phyloP scores from a whole-genome alignment of 352 stramenopile genomes.

The Aphanomyces cochlioides region DNA sequence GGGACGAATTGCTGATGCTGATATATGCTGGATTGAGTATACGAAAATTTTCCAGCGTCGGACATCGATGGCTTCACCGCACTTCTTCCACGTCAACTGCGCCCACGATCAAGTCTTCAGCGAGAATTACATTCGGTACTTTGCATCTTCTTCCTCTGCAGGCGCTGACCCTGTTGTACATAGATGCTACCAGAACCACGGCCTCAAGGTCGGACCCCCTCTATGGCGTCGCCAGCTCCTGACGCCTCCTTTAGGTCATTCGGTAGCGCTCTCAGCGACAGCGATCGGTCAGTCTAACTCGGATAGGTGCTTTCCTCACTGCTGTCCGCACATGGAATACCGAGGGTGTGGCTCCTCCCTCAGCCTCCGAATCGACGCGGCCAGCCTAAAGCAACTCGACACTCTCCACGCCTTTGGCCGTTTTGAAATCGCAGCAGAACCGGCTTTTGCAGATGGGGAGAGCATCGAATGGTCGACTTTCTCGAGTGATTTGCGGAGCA shows the following conservation, averaged over 20 bases:
- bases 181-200: slow-evolving; percentile 21
- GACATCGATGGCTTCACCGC: background rate
- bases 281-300: too few species aligned
- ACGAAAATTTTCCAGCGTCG: too few species aligned
- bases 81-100: slow-evolving; percentile 7
- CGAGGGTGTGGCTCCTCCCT: slow-evolving; percentile 16
- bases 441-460: background rate
- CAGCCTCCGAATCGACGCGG: background rate
- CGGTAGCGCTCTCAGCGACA: background rate
- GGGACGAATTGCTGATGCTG: too few species aligned
- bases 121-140: slow-evolving; percentile 17
- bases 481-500: slow-evolving; percentile 9
- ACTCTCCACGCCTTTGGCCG: slow-evolving; percentile 5
- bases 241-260: slow-evolving; percentile 1
- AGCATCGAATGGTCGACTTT: background rate
- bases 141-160: background rate
- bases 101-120: background rate
- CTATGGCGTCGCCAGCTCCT: background rate
- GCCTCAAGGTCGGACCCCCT: background rate
- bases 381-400: background rate
- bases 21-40: too few species aligned
- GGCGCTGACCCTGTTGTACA: background rate
- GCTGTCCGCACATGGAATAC: slow-evolving; percentile 2
- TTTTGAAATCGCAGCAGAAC: slow-evolving; percentile 9
- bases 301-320: slow-evolving; percentile 22